Evolutionary conservation across 768 basidiomycete genomes (phyloP).

Genomic region (Nevesoporus exiguus): DNA sequence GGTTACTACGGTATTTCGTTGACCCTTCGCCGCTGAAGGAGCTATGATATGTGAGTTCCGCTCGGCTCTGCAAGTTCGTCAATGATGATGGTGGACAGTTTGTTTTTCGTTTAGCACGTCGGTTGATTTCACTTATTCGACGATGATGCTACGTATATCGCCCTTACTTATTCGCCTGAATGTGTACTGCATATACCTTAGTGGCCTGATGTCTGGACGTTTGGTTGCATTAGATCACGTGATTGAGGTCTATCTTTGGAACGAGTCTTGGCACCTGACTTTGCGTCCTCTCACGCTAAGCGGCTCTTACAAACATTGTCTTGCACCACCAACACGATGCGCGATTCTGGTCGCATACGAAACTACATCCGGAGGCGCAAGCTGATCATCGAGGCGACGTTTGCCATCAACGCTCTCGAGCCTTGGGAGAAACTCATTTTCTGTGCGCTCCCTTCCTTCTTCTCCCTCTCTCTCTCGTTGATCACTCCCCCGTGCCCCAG

Average conservation of each 20-base stretch:
- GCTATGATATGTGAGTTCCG: conserved; percentile 23
- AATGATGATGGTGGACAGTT: conserved; percentile 11
- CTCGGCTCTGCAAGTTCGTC: neutral
- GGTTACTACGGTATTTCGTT: conserved; percentile 28
- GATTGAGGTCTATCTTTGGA: neutral
- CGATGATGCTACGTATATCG: conserved; percentile 13
- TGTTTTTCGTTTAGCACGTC: neutral
- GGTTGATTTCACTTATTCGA: conserved; percentile 1
- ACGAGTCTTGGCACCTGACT: neutral
- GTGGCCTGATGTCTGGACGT: neutral
- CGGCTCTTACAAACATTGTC: neutral
- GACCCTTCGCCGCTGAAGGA: conserved; percentile 29
- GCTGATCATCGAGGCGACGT: conserved; percentile 56
- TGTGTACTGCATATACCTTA: conserved; percentile 17
- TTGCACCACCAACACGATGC: conserved; percentile 5
- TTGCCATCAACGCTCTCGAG: conserved; percentile 58
- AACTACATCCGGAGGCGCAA: conserved; percentile 49
- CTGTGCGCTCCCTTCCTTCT: conserved; percentile 38
- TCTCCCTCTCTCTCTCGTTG: neutral
- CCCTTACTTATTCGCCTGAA: conserved; percentile 10
- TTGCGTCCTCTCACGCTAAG: conserved; percentile 3
- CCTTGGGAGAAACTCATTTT: conserved; percentile 66
- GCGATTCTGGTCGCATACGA: conserved; percentile 22
- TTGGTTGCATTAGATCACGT: neutral
- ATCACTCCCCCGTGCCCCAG: conserved; percentile 22